Percentiles rank a stretch among this genome's conserved stretches.
These are phyloP conservation scores for Themeda triandra DNA, from an alignment of 176 grass and related monocot genomes.

Conservation along the genomic window DNA sequence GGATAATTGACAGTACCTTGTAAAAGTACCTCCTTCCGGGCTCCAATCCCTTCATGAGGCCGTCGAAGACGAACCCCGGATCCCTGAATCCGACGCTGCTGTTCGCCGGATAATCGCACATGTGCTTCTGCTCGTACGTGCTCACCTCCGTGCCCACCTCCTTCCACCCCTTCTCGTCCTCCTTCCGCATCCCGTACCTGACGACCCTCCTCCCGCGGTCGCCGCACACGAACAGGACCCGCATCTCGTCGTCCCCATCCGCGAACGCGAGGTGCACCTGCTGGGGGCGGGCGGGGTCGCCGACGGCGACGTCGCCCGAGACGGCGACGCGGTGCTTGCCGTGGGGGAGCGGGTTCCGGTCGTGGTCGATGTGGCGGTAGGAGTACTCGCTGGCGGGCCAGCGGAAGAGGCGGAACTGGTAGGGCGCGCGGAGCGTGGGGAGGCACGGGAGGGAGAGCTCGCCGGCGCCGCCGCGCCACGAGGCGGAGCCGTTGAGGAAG, in stretches of 20 bases:
- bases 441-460: slow-evolving; percentile 55
- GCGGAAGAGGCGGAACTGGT: slow-evolving; percentile 86
- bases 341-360: slow-evolving; percentile 65
- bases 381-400: slow-evolving; percentile 59
- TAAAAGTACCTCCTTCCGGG: slow-evolving; percentile 76
- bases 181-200: slow-evolving; percentile 53
- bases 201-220: slow-evolving; percentile 54
- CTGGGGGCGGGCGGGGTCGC: slow-evolving; percentile 30
- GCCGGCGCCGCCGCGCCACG: slow-evolving; percentile 58
- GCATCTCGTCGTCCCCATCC: slow-evolving; percentile 75
- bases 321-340: slow-evolving; percentile 58
- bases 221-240: slow-evolving; percentile 73
- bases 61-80: slow-evolving; percentile 93
- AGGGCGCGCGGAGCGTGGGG: slow-evolving; percentile 68
- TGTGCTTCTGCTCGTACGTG: slow-evolving; percentile 79
- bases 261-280: slow-evolving; percentile 90
- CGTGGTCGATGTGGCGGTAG: slow-evolving; percentile 69
- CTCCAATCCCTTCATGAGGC: slow-evolving; percentile 67
- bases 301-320: slow-evolving; percentile 51
- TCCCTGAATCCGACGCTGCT: slow-evolving; percentile 71
- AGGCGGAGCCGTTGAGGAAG: slow-evolving; percentile 75
- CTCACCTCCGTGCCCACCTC: slow-evolving; percentile 55
- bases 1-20: slow-evolving; percentile 47
- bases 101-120: slow-evolving; percentile 78
- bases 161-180: slow-evolving; percentile 29